A percentile compares a stretch with the other conserved stretches of the same genome.
Evolutionary conservation across 805 yeast genomes (phyloP).

Genomic region (Metschnikowia kofuensis): DNA sequence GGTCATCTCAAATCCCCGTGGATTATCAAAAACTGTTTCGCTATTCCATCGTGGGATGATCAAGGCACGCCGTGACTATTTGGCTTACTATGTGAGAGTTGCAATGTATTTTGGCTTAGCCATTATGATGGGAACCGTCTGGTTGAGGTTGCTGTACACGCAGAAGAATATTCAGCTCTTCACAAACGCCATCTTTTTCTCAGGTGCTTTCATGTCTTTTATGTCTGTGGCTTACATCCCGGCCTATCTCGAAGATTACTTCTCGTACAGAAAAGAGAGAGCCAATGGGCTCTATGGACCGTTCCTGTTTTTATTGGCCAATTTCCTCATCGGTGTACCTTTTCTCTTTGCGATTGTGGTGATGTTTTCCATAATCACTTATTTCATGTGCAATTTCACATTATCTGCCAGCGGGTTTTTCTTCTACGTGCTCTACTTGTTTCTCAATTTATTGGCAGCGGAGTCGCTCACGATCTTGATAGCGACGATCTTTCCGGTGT

Average conservation of each 20-base stretch:
- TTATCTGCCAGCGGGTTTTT: slow-evolving; percentile 29
- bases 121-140: slow-evolving; percentile 40
- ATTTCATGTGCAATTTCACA: slow-evolving; percentile 32
- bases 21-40: slow-evolving; percentile 13
- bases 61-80: slow-evolving; percentile 33
- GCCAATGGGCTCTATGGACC: slow-evolving; percentile 39
- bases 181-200: slow-evolving; percentile 35
- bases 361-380: slow-evolving; percentile 32
- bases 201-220: slow-evolving; percentile 46
- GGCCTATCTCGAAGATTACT: slow-evolving; percentile 34
- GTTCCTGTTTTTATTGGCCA: slow-evolving; percentile 30
- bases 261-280: slow-evolving; percentile 29
- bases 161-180: slow-evolving; percentile 27
- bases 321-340: slow-evolving; percentile 36
- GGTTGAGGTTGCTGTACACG: slow-evolving; percentile 25
- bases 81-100: slow-evolving; percentile 36
- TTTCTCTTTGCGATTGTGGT: slow-evolving; percentile 31
- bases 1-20: neutral
- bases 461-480: slow-evolving; percentile 39
- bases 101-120: slow-evolving; percentile 40
- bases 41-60: slow-evolving; percentile 25
- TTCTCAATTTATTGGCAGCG: slow-evolving; percentile 38
- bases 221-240: slow-evolving; percentile 44
- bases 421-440: slow-evolving; percentile 36
- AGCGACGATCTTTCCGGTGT: slow-evolving; percentile 31